Conservation (phyloP, 1,284 basidiomycete species). For the Coniferiporia weirii region DNA sequence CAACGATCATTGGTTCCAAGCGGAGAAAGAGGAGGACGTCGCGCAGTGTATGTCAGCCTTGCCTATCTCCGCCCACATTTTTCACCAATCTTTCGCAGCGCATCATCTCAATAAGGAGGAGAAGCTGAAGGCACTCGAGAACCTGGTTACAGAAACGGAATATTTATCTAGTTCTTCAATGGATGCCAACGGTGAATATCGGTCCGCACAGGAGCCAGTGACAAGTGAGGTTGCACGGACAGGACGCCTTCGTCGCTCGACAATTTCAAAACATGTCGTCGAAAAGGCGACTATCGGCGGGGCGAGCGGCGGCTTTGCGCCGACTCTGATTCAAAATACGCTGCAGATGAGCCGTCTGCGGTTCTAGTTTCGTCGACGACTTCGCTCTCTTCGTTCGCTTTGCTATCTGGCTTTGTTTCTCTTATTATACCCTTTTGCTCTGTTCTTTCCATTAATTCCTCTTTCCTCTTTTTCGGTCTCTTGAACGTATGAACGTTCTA, state of each 20-base stretch:
- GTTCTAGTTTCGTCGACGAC: not conserved
- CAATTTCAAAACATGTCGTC: constrained; percentile 17
- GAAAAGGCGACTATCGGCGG: constrained; percentile 18
- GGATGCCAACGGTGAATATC: constrained; percentile 1
- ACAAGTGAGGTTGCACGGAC: constrained; percentile 16
- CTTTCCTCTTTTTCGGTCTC: not conserved
- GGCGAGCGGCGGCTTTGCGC: constrained; percentile 9
- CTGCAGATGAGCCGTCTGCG: constrained; percentile 13
- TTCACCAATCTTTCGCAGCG: not conserved
- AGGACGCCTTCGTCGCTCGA: constrained; percentile 13
- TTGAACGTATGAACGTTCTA: not conserved
- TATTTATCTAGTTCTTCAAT: not conserved
- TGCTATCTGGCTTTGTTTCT: not conserved
- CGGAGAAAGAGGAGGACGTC: constrained; percentile 50
- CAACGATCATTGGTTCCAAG: constrained; percentile 59
- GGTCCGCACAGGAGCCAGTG: constrained; percentile 15
- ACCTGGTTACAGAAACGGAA: constrained; percentile 14
- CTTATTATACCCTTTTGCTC: not conserved
- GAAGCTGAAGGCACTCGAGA: constrained; percentile 14
- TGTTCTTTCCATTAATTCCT: not conserved
- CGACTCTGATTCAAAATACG: constrained; percentile 14
- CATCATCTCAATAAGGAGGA: constrained; percentile 17
- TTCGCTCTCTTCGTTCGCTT: not conserved
- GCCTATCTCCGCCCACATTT: not conserved
- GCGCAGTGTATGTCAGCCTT: constrained; percentile 39